Percentiles rank a stretch among this genome's conserved stretches.
Conservation (phyloP, 768 basidiomycete genomes). For the Macrolepiota dolichaula region DNA sequence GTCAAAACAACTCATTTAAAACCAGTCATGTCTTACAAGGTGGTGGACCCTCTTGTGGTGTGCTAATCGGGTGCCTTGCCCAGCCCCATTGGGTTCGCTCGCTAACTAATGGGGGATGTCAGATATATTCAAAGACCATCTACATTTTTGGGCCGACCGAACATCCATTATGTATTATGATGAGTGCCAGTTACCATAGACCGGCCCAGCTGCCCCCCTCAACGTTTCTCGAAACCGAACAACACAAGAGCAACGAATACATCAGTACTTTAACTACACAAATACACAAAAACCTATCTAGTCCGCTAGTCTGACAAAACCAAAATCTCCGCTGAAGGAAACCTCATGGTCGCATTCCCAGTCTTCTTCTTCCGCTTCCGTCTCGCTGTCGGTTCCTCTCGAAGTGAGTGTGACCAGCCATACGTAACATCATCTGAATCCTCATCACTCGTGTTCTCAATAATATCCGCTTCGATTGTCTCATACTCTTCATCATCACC, state of each 20-base stretch:
- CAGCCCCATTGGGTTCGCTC: too few species aligned
- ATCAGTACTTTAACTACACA: neutral
- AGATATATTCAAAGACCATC: too few species aligned
- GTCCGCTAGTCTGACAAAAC: slow-evolving; percentile 3
- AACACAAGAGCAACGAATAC: neutral
- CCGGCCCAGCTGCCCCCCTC: too few species aligned
- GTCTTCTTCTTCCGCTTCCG: slow-evolving; percentile 20
- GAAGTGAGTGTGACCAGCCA: slow-evolving; percentile 34
- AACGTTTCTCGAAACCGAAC: too few species aligned
- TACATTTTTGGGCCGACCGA: too few species aligned
- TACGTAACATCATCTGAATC: slow-evolving; percentile 18
- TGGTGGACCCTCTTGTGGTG: too few species aligned
- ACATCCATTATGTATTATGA: too few species aligned
- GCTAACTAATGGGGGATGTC: too few species aligned
- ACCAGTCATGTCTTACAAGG: too few species aligned
- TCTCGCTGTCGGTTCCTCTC: slow-evolving; percentile 21
- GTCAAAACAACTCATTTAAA: too few species aligned
- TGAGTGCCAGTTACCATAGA: too few species aligned
- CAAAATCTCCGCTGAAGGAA: neutral
- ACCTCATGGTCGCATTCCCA: neutral
- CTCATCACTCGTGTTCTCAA: slow-evolving; percentile 17
- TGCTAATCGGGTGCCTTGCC: too few species aligned
- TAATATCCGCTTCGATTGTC: neutral
- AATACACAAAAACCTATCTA: neutral
- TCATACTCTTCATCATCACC: slow-evolving; percentile 1